Base-by-base conservation (phyloP, 495 filamentous ascomycete genomes). In the Aspergillus incahuasiensis region DNA sequence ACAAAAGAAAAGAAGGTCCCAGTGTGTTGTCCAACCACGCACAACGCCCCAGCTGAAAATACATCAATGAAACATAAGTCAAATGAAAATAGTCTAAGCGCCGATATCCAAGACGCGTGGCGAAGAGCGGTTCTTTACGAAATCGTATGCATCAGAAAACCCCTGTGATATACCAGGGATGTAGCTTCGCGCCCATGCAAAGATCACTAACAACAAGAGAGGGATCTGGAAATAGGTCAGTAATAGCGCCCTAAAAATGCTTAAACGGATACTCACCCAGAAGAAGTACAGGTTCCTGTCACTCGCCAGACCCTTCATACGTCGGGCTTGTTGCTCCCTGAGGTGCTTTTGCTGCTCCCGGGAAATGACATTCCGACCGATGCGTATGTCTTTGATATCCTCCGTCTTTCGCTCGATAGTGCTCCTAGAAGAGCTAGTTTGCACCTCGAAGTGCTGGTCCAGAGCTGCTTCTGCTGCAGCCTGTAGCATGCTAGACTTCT, bases 241-340 rank as follows among this genome's bases (percentile, higher is more conserved):
- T 45, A 59, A 25, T 35, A 12, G 6, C 8, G 13, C 16, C 11
- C 1, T 32, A 19, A 2, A 19, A 1, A 48, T 32, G 2, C 2
- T 18, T 20, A 38, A n/a, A 5, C 0, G 2, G 15, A n/a, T 8
- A 61, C 77, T 75, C 82, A 91, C 89, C 90, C 90, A 95, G 65
- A 95, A 77, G 67, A 91, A 87, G 72, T 87, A 92, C 40, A 95
- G 75, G 66, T 90, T 91, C 60, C 86, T 79, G 66, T 95, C 90
- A 57, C 80, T 85, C 40, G 80, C 81, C 38, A 91, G 72, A 56
- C 79, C 81, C 78, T 91, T 91, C 66, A 91, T 82, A 62, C 86
- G 88, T 56, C 80, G 77, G 30, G 85, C 86, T 66, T 91, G 87
- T 45, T 86, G 86, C 44, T 83, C 77, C 47, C 85, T 71, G 32